Evolutionary conservation across 805 yeast species (phyloP), one percentile per base, ranked within the genome.

Genomic region (Lipomyces chichibuensis): DNA sequence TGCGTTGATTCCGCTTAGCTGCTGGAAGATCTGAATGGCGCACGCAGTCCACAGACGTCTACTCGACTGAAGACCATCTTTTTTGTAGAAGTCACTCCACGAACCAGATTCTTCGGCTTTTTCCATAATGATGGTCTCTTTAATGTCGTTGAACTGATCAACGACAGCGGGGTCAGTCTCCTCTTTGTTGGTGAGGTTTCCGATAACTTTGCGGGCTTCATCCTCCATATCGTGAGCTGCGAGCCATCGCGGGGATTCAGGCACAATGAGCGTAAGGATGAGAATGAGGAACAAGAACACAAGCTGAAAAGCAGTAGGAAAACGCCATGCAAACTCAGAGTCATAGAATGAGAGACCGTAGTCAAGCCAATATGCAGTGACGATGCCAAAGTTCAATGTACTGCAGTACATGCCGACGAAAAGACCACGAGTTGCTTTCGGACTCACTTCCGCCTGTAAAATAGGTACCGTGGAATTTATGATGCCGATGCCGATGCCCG

Each of bases 381-480:
- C 82, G 51, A 92, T 87, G 75, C 96, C 95, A 59, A 88, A 82
- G 37, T 88, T 88, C 72, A 89, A 86, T 57, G 88, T 84, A 32
- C 90, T 85, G 65, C 92, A 92, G 78, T 89, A 90, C 75, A 89
- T 80, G 70, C 85, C 84, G 65, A 89, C 91, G 71, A 88, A 79
- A 71, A 84, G 80, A 73, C 95, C 94, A 81, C 93, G 85, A 67
- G 81, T 82, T 65, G 84, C 85, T 57, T 90, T 92, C 71, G 39
- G 84, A 78, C 87, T 84, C 78, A 87, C 84, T 78, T 90, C 96
- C 1, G 94, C 83, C 76, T 89, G 94, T 86, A 90, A 90, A 69
- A 89, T 88, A 14, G 96, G 95, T 65, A 89, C 88, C 37, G 92
- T 88, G 23, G 92, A 87, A n/a, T 93, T 88, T 76, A 85, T 86